These are phyloP conservation scores for Omphalotus olearius DNA, from an alignment of 1,284 basidiomycete species.

Conservation along the genomic window DNA sequence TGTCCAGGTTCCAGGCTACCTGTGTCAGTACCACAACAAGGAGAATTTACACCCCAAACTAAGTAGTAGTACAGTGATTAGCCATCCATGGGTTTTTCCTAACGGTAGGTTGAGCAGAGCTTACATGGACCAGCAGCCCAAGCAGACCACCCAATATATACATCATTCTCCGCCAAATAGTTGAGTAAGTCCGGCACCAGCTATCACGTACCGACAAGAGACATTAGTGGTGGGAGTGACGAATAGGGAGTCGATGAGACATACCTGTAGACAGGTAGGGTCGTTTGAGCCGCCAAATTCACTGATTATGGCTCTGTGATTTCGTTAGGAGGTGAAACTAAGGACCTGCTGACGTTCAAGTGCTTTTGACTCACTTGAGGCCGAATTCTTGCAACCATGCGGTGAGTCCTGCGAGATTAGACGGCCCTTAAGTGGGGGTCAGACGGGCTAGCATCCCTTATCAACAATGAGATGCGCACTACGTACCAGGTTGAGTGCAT, in stretches of 20 bases:
- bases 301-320: slow-evolving; percentile 35
- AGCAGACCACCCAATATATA: slow-evolving; percentile 42
- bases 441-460: background rate
- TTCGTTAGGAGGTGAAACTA: slow-evolving; percentile 17
- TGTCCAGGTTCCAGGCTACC: slow-evolving; percentile 41
- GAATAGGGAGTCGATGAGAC: background rate
- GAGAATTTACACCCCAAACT: slow-evolving; percentile 41
- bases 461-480: background rate
- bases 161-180: slow-evolving; percentile 37
- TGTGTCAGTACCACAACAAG: slow-evolving; percentile 41
- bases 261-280: slow-evolving; percentile 33
- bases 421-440: slow-evolving; percentile 24
- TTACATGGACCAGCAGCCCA: slow-evolving; percentile 46
- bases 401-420: slow-evolving; percentile 37
- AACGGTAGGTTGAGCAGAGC: slow-evolving; percentile 13
- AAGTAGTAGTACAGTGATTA: background rate
- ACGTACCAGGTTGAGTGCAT: slow-evolving; percentile 38
- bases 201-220: slow-evolving; percentile 13
- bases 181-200: slow-evolving; percentile 34
- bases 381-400: slow-evolving; percentile 38
- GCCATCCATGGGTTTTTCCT: no score
- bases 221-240: background rate
- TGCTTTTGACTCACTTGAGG: slow-evolving; percentile 30
- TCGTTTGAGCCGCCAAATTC: slow-evolving; percentile 44
- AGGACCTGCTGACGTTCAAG: background rate